Evolutionary conservation across 306 rosid genomes (phyloP).

Genomic region (Castanopsis chinensis): DNA sequence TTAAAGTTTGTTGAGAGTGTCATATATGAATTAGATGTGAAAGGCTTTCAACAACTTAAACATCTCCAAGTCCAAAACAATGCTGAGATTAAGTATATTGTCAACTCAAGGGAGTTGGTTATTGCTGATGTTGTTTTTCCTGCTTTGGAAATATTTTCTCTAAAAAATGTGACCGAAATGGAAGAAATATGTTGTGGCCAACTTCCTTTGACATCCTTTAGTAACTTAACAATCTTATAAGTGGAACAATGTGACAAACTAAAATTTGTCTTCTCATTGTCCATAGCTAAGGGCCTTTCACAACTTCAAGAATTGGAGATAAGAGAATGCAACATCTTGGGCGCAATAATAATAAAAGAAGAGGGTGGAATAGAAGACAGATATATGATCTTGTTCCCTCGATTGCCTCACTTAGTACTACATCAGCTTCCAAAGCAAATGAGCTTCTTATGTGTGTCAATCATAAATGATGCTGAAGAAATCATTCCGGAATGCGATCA

Average conservation of each 20-base stretch:
- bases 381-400: neutral
- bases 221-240: neutral
- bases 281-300: neutral
- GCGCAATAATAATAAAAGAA: neutral
- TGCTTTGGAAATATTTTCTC: no score
- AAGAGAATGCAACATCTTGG: neutral
- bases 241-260: neutral
- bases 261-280: neutral
- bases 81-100: no score
- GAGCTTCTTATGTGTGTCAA: neutral
- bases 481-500: no score
- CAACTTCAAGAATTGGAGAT: slow-evolving; percentile 15
- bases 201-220: neutral
- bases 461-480: no score
- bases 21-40: no score
- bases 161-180: no score
- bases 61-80: no score
- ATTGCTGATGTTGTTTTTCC: no score
- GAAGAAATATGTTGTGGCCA: neutral
- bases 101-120: no score
- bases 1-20: no score
- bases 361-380: neutral
- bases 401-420: neutral
- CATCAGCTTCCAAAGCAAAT: neutral
- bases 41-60: no score